Conservation (phyloP, 108 stramenopile genomes). For the Fragilaria radians region DNA sequence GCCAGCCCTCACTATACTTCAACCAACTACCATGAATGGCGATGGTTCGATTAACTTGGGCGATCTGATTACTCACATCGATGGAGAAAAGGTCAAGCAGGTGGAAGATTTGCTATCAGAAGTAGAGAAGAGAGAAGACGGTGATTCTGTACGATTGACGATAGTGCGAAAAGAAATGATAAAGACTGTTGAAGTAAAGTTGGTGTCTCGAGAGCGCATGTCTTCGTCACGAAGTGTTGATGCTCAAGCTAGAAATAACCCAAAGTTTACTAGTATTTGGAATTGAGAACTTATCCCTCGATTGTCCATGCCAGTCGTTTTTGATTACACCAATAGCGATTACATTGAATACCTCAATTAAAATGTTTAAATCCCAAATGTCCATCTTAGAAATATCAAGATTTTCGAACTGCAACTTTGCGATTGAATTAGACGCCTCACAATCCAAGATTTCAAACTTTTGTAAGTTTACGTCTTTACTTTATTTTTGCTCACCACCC, state of each 20-base stretch:
- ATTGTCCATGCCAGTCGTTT: too few relatives aligned
- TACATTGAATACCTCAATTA: too few relatives aligned
- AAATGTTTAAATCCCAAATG: too few relatives aligned
- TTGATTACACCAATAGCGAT: too few relatives aligned
- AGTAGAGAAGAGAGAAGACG: slow-evolving; percentile 67
- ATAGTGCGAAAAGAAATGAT: slow-evolving; percentile 17
- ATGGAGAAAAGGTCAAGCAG: slow-evolving; percentile 44
- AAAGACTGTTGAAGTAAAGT: neutral
- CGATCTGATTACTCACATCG: slow-evolving; percentile 50
- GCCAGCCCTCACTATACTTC: slow-evolving; percentile 46
- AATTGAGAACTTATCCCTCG: neutral
- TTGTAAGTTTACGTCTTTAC: too few relatives aligned
- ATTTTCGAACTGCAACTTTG: too few relatives aligned
- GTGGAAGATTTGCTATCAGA: slow-evolving; percentile 61
- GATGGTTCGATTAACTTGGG: slow-evolving; percentile 52
- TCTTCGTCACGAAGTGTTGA: neutral
- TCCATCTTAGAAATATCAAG: too few relatives aligned
- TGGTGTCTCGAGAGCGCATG: neutral
- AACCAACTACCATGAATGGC: slow-evolving; percentile 21
- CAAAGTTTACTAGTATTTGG: neutral
- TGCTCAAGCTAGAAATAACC: neutral
- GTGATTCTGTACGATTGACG: slow-evolving; percentile 58
- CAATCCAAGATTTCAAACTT: too few relatives aligned
- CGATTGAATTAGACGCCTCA: too few relatives aligned
- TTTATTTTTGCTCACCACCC: too few relatives aligned